Base-by-base conservation (phyloP, 305 asterid genomes). In the Solanum hybrid region DNA sequence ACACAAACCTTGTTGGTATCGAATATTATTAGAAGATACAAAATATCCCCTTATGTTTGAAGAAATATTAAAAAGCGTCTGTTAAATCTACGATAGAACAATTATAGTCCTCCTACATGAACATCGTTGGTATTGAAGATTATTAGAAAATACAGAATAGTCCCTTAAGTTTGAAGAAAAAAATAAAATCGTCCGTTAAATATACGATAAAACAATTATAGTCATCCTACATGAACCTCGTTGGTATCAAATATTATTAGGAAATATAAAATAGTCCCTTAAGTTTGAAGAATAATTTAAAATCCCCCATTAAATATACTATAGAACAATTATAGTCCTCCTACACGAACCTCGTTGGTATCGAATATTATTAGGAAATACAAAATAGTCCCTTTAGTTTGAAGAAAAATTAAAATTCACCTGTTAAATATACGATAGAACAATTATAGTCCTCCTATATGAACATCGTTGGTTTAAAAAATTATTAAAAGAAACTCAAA, bases 371-470 rank as follows among this genome's bases (percentile, higher is more conserved):
- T 60, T 20, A 7, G 12, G 5, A 66, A 24, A 66, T 17, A 56
- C 11, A 56, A 56, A 17, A n/a, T n/a, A n/a, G 29, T 66, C 14
- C 14, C 6, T 66, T 24, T 2, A n/a, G 6, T 66, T 64, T 9
- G 6, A 32, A 32, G 5, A 32, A 32, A 4, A 32, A 32, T 32
- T 66, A 1, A n/a, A 66, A 4, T n/a, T 66, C 14, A 2, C 5
- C 6, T 13, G 0, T 64, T 22, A 1, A 64, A n/a, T 66, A 66
- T 66, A n/a, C 6, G 2, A n/a, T n/a, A 1, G 6, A 10, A n/a
- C 14, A n/a, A 4, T 24, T 66, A 66, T 4, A n/a, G 7, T 66
- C 31, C 14, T 66, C 16, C 16, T 4, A 66, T 1, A 4, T 1
- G 12, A n/a, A 66, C 13, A 1, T 66, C 4, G 27, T 24, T 69